Evolutionary conservation across 768 basidiomycete species (phyloP), one percentile per base, ranked within the genome.

Genomic region (Termitomyces sp.): DNA sequence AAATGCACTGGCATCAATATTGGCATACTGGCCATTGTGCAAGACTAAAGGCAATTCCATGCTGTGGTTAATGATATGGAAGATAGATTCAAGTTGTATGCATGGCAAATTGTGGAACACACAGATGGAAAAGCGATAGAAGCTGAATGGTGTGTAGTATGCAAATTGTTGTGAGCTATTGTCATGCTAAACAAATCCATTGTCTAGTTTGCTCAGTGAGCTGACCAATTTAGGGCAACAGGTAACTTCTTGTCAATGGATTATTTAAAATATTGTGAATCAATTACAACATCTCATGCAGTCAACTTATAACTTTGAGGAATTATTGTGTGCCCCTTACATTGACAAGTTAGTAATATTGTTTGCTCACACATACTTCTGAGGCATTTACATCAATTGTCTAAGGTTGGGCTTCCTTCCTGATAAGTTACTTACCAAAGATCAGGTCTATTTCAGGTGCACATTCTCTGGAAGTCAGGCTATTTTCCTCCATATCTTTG

Each of bases 11-110:
- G 83, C 83, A 11, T 81, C 76, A 29, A 82, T 91, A 51, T 85
- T 87, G 1, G 78, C 81, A 60, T 73, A 86, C 58, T 91, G 89
- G 87, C 68, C 75, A 53, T 76, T 88, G 76, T 88, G 86, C 64
- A 78, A 76, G 52, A 74, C 0, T 80, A 80, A 7, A 73, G 76
- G 36, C 71, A 74, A 25, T 84, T 86, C 60, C 69, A 71, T 16
- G 70, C 78, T 13, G 77, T 82, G 11, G 68, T 57, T 61, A 70
- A 59, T 51, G 54, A 64, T n/a, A 63, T 58, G 23, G 49, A 60
- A 33, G 70, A 71, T 29, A 67, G 64, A 39, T 67, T 62, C 1
- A n/a, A n/a, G n/a, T 55, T 78, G 51, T 73, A 69, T 25, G 68
- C 78, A 23, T 73, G 70, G 50, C 76, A 75, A 50, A 70, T 81